Conservation (phyloP, 768 basidiomycete genomes). For the Pleurotus citrinopileatus region DNA sequence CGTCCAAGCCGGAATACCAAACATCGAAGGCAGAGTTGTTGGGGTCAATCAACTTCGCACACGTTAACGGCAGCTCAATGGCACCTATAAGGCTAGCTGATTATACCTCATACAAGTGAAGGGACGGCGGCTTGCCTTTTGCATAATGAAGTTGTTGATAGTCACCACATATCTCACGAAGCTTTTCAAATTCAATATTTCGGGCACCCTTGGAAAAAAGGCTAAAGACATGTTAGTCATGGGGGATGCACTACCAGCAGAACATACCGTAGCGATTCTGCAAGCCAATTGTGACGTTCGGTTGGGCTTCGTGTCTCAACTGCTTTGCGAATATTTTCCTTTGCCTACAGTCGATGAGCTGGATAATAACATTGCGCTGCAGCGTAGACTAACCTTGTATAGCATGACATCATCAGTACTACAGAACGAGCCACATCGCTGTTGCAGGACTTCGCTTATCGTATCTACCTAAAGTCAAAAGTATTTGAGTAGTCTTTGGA, state of each 20-base stretch:
- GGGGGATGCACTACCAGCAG: background rate
- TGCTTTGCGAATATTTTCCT: conserved; percentile 90
- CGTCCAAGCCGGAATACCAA: conserved; percentile 61
- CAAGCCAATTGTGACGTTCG: conserved; percentile 77
- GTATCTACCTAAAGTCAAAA: conserved; percentile 77
- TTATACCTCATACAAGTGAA: background rate
- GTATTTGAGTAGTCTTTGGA: conserved; percentile 10
- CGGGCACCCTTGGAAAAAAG: conserved; percentile 87
- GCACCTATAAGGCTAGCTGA: conserved; percentile 50
- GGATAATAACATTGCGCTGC: conserved; percentile 4
- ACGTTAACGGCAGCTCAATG: conserved; percentile 79
- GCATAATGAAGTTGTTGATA: conserved; percentile 85
- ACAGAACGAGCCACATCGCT: conserved; percentile 95
- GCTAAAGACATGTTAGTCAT: conserved; percentile 35
- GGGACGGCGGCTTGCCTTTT: conserved; percentile 48
- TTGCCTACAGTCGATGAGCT: conserved; percentile 52
- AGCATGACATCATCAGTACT: conserved; percentile 97
- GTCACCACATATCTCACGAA: conserved; percentile 85
- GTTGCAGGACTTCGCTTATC: conserved; percentile 91
- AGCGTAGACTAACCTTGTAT: conserved; percentile 68
- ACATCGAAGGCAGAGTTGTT: conserved; percentile 74
- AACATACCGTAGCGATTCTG: conserved; percentile 83
- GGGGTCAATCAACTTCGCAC: conserved; percentile 76
- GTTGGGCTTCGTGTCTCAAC: conserved; percentile 71
- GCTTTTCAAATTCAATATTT: conserved; percentile 78